Base-by-base conservation (phyloP, 768 basidiomycete genomes). In the Tricholoma flavovirens region DNA sequence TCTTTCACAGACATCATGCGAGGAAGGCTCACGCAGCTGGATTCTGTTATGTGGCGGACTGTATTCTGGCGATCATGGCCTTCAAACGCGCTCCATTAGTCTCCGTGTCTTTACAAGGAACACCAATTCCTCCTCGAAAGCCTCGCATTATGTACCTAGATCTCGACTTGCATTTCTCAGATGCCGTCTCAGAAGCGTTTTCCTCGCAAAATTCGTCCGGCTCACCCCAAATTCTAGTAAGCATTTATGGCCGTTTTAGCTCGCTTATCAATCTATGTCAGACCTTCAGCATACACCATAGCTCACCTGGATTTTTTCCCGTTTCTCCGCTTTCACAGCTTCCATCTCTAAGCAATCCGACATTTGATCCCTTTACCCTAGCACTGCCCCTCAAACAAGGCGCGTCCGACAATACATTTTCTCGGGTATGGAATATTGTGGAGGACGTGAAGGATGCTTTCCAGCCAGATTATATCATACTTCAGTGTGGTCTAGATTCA, bases 1-100 rank as follows among this genome's bases (percentile, higher is more conserved):
- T 0, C 29, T 10, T 9, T 0, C 29, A 12, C 51, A 86, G 93
- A 63, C 95, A 96, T 63, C 95, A 97, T 63, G 90, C 90, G 0
- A 81, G 84, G 51, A 87, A 90, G 66, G 77, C 82, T 0, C 77
- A 75, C 42, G 93, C 93, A 0, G 83, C 89, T 3, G 95, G 95
- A 0, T 98, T 90, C 71, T 98, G 95, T 74, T 98, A 97, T 66
- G 88, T 98, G 19, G 89, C 92, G 1, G 95, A 98, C 66, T 85
- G 88, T 54, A 81, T 93, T 9, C 79, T 98, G 1, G 87, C 87
- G 0, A 84, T 97, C 56, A 79, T 95, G 55, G 74, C 80, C 4
- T 77, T 97, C 42, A 84, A 81, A 60, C 76, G 77, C 49, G 60
- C 60, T 43, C 62, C 64, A n/a, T 42, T 66, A 15, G 26, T 51